Evolutionary conservation across 2,329 filamentous ascomycete genomes (phyloP).

Genomic region (Ophiocordyceps sinensis): DNA sequence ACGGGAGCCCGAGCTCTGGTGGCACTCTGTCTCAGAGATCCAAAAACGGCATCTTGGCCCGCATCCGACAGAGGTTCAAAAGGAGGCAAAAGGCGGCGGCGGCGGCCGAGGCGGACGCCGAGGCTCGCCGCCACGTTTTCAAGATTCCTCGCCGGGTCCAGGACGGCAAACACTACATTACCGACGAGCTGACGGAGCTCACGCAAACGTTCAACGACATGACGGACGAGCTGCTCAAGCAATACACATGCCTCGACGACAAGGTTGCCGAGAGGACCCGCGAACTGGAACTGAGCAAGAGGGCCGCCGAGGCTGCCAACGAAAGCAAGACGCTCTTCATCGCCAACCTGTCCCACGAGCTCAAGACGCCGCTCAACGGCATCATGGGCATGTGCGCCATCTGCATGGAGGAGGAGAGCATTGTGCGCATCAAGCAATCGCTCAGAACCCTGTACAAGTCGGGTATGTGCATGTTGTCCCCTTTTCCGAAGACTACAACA

Average conservation of each 20-base stretch:
- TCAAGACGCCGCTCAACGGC: constrained; percentile 90
- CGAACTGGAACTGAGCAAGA: constrained; percentile 79
- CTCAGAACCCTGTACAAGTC: constrained; percentile 69
- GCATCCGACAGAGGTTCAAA: constrained; percentile 21
- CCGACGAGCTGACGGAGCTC: constrained; percentile 74
- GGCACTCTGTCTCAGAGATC: constrained; percentile 29
- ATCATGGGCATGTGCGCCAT: constrained; percentile 90
- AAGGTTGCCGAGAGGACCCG: constrained; percentile 71
- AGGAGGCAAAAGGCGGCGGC: constrained; percentile 14
- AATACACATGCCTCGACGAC: constrained; percentile 73
- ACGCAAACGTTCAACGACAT: constrained; percentile 84
- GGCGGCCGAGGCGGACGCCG: constrained; percentile 8
- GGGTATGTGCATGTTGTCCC: constrained; percentile 4
- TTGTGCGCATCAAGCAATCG: constrained; percentile 64
- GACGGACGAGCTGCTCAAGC: constrained; percentile 77
- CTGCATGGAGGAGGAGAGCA: constrained; percentile 81
- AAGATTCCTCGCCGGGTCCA: constrained; percentile 76
- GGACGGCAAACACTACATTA: constrained; percentile 58
- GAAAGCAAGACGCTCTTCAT: constrained; percentile 97
- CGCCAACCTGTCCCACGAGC: constrained; percentile 76
- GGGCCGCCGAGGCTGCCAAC: constrained; percentile 85
- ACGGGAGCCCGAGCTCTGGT: constrained; percentile 24
- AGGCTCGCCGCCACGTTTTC: constrained; percentile 43
- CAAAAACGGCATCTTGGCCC: constrained; percentile 25
- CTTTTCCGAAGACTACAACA: too few relatives aligned